Conservation (phyloP, 139 green algal species). For the Picochlorum sp. region DNA sequence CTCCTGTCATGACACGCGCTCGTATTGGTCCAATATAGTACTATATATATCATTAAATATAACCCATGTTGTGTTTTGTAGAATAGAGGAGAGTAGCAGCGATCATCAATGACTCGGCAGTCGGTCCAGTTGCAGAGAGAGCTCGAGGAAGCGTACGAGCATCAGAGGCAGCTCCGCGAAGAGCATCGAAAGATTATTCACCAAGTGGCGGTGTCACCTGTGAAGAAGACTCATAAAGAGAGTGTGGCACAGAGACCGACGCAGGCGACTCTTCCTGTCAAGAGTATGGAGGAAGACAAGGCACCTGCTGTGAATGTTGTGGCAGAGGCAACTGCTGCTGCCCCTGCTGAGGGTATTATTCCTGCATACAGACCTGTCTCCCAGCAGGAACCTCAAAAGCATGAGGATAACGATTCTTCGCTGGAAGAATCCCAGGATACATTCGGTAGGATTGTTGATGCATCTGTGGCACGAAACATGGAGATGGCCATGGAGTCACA, state of each 20-base stretch:
- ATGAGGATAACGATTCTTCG: not conserved
- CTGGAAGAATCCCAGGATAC: constrained; percentile 7
- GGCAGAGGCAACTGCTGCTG: not conserved
- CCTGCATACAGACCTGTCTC: not conserved
- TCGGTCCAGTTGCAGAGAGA: not conserved
- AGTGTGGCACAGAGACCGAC: not conserved
- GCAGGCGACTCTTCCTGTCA: not conserved
- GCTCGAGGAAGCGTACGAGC: not conserved
- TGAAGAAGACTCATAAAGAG: not conserved
- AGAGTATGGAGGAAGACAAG: too few relatives aligned
- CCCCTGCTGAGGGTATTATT: not conserved
- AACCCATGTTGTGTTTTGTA: too few relatives aligned
- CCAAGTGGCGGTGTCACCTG: not conserved
- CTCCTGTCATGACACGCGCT: too few relatives aligned
- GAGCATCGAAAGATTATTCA: not conserved
- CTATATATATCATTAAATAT: too few relatives aligned
- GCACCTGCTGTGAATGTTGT: too few relatives aligned
- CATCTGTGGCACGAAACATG: not conserved
- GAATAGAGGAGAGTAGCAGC: too few relatives aligned
- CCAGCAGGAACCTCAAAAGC: too few relatives aligned
- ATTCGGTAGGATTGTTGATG: not conserved
- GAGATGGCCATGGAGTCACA: not conserved
- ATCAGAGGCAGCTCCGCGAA: not conserved
- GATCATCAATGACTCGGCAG: not conserved
- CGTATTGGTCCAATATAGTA: too few relatives aligned